Percentiles rank a stretch among this genome's conserved stretches.
Conservation (phyloP, 129 eudicot species). For the Pittosporum tobira region DNA sequence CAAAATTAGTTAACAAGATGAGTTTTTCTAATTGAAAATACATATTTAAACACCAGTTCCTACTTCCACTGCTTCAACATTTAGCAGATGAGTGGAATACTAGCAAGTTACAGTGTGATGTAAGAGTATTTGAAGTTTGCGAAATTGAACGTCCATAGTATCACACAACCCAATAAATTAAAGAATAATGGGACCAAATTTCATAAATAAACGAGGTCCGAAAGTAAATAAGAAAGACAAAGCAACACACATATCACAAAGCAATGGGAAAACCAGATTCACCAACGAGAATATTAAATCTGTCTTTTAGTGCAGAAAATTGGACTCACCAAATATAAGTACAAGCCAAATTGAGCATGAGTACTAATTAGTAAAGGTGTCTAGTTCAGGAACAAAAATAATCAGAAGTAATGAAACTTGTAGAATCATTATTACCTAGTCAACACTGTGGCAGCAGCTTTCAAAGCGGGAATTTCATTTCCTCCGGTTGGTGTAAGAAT, state of each 20-base stretch:
- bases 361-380: no score
- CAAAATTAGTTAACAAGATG: not conserved
- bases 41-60: slow-evolving; percentile 3
- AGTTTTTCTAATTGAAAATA: not conserved
- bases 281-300: not conserved
- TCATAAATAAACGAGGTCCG: no score
- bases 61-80: not conserved
- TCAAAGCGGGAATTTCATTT: slow-evolving; percentile 35
- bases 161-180: not conserved
- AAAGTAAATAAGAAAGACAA: not conserved
- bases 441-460: slow-evolving; percentile 43
- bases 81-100: not conserved
- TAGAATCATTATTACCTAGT: slow-evolving; percentile 34
- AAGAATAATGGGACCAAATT: no score
- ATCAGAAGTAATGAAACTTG: not conserved
- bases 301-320: no score
- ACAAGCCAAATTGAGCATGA: not conserved
- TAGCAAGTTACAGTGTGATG: not conserved
- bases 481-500: slow-evolving; percentile 53
- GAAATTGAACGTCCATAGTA: not conserved
- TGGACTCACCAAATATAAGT: not conserved
- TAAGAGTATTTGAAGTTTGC: not conserved
- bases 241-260: not conserved
- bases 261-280: not conserved
- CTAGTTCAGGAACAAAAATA: slow-evolving; percentile 2